Percentiles rank a stretch among this genome's conserved stretches.
Conservation (phyloP, 2,329 filamentous ascomycete species). For the Trichoderma lentiforme region DNA sequence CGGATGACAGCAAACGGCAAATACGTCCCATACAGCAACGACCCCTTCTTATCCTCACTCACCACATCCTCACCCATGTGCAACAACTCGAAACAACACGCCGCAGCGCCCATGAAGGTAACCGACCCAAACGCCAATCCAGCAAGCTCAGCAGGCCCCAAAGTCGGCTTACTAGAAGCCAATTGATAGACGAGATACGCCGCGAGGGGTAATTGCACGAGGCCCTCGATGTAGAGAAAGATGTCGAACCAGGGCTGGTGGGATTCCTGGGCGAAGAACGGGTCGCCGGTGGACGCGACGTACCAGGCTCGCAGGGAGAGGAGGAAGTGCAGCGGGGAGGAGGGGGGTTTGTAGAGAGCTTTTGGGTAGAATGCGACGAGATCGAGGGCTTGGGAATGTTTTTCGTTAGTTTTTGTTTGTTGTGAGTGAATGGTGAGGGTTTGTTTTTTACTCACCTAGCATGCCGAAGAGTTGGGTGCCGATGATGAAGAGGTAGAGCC, state of each 20-base stretch:
- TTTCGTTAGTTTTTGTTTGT: neutral
- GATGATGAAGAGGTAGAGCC: conserved; percentile 36
- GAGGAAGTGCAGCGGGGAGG: conserved; percentile 47
- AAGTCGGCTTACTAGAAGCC: conserved; percentile 31
- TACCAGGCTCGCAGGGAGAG: conserved; percentile 46
- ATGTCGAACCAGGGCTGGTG: conserved; percentile 48
- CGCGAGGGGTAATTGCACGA: conserved; percentile 50
- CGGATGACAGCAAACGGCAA: conserved; percentile 51
- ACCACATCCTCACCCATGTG: conserved; percentile 48
- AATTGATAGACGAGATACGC: conserved; percentile 46
- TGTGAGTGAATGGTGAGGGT: neutral
- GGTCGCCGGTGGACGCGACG: conserved; percentile 49
- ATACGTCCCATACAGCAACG: conserved; percentile 48
- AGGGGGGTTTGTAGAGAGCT: conserved; percentile 40
- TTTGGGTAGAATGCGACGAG: conserved; percentile 52
- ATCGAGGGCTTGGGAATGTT: conserved; percentile 49
- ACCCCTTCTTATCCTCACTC: conserved; percentile 41
- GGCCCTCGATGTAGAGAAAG: conserved; percentile 49
- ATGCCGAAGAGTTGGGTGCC: conserved; percentile 35
- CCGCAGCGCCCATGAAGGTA: conserved; percentile 48
- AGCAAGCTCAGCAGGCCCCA: conserved; percentile 46
- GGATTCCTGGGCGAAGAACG: conserved; percentile 43
- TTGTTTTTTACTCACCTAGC: conserved; percentile 29
- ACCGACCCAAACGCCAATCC: conserved; percentile 51
- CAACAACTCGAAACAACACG: conserved; percentile 49